Evolutionary conservation across 768 basidiomycete species (phyloP), one percentile per base, ranked within the genome.

Genomic region (Amanita pallidorosea): DNA sequence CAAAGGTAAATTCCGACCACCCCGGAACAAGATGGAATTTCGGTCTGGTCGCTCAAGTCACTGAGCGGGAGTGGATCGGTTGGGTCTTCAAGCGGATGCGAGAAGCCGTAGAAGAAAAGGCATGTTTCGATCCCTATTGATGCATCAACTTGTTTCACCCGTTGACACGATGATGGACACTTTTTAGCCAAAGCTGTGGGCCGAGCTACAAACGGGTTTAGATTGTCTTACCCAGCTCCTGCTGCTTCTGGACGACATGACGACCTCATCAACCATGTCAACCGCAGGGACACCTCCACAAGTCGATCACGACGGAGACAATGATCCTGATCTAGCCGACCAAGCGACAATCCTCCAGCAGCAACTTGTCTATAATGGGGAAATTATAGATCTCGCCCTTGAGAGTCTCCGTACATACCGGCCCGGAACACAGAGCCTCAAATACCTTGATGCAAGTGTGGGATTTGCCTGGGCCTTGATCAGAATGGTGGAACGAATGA

Each of bases 341-440:
- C 83, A 86, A 22, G 87, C 93, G 45, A 81, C 81, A 49, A 70
- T 85, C 17, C 72, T 98, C 1, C 88, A 92, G 58, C 81, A 91
- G 55, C 90, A 96, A 63, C 71, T 99, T 22, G 85, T 97, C 60
- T 98, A 97, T 70, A 93, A 93, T 58, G 93, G 90, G 31, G 92
- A 97, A 56, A 83, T 94, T 15, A 80, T 98, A 49, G 94, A 98
- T 57, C 80, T 92, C 20, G 79, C 92, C 0, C 70, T 93, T 40
- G 83, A 86, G 22, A 83, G 87, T 49, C 65, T 98, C 45, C 72
- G 78, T 44, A 70, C 72, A 22, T 97, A 92, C 72, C 88, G 84
- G 56, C 77, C 85, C 42, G 91, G 83, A 45, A 84, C 88, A 5
- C 85, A 87, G 56, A 78, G 77, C 1, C 67, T 85, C 45, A 80